Evolutionary conservation across 768 basidiomycete genomes (phyloP).

Genomic region (Austroboletus eburneus): DNA sequence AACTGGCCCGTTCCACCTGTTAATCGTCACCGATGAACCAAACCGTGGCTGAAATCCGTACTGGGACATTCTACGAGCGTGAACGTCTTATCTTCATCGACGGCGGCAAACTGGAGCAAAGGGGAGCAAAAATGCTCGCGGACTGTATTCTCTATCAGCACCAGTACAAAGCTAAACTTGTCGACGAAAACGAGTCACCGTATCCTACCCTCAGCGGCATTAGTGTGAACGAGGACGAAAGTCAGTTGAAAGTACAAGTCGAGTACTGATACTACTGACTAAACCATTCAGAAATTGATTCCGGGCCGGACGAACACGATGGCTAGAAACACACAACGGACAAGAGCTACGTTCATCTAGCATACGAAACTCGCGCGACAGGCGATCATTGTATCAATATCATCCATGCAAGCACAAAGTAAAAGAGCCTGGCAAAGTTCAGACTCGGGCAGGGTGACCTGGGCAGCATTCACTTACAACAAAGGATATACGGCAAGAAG

Average conservation of each 20-base stretch:
- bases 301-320: no score
- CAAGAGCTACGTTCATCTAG: slow-evolving; percentile 14
- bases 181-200: slow-evolving; percentile 13
- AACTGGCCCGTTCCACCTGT: slow-evolving; percentile 84
- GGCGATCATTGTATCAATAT: slow-evolving; percentile 75
- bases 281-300: no score
- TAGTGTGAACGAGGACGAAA: not conserved
- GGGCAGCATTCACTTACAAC: slow-evolving; percentile 49
- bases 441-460: not conserved
- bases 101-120: slow-evolving; percentile 76
- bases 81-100: slow-evolving; percentile 69
- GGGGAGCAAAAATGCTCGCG: slow-evolving; percentile 92
- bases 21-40: slow-evolving; percentile 15
- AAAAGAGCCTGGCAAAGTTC: slow-evolving; percentile 61
- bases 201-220: slow-evolving; percentile 34
- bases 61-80: slow-evolving; percentile 87
- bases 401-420: slow-evolving; percentile 96
- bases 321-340: not conserved
- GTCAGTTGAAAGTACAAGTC: no score
- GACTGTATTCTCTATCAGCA: slow-evolving; percentile 40
- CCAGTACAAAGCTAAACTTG: slow-evolving; percentile 4
- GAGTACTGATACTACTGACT: no score
- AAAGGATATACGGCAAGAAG: slow-evolving; percentile 95
- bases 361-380: not conserved
- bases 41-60: slow-evolving; percentile 27